These are phyloP conservation scores for Nannochloris sp. DNA, from an alignment of 139 green algal genomes.

Conservation along the genomic window DNA sequence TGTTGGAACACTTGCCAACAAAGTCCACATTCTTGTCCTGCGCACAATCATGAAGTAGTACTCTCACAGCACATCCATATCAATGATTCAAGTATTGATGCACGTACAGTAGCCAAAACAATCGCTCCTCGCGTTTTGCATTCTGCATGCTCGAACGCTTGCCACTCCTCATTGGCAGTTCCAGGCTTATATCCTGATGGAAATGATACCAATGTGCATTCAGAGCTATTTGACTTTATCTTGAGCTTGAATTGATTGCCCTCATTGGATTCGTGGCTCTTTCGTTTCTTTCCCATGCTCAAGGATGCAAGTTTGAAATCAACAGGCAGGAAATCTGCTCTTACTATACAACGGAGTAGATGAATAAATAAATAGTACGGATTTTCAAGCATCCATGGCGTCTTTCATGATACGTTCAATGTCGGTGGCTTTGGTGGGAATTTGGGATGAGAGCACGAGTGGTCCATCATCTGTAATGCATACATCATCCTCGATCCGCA, in stretches of 20 bases:
- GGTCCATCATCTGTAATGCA: slow-evolving; percentile 21
- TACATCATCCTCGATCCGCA: slow-evolving; percentile 74
- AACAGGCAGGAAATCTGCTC: too few species aligned
- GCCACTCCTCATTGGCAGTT: slow-evolving; percentile 9
- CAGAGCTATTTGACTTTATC: not conserved
- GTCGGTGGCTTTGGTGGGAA: slow-evolving; percentile 19
- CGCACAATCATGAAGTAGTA: not conserved
- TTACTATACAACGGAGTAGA: too few species aligned
- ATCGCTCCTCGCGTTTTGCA: slow-evolving; percentile 18
- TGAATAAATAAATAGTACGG: too few species aligned
- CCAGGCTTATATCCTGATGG: slow-evolving; percentile 21
- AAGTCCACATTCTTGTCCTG: slow-evolving; percentile 26
- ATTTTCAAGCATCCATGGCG: not conserved
- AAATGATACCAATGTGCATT: slow-evolving; percentile 21
- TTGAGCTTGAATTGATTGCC: not conserved
- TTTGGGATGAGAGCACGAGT: slow-evolving; percentile 27
- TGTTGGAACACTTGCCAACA: not conserved
- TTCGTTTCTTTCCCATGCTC: slow-evolving; percentile 18
- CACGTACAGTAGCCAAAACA: slow-evolving; percentile 25
- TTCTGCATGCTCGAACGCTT: slow-evolving; percentile 17
- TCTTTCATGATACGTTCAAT: slow-evolving; percentile 27
- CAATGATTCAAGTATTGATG: too few species aligned
- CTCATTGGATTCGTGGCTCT: not conserved
- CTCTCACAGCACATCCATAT: too few species aligned
- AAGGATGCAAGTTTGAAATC: not conserved